These are phyloP conservation scores for Calonectria honghensis DNA, from an alignment of 2,329 filamentous ascomycete species.

Conservation along the genomic window DNA sequence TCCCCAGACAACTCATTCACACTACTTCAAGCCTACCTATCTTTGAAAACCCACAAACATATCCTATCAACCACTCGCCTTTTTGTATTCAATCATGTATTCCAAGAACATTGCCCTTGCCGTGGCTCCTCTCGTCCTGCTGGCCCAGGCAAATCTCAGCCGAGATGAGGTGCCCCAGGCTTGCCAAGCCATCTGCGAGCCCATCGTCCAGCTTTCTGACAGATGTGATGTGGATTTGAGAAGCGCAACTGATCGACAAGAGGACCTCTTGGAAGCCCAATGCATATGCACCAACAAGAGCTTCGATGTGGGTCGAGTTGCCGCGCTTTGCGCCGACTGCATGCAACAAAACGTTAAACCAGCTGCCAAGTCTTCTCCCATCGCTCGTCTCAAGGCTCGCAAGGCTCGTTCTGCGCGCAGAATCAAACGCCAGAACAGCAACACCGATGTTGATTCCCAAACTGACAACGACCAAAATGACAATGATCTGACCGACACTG, in stretches of 20 bases:
- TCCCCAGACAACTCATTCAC: neutral
- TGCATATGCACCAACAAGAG: conserved; percentile 16
- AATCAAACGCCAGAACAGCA: neutral
- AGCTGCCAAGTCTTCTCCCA: neutral
- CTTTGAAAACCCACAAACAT: neutral
- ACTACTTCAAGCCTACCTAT: neutral
- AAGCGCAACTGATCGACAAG: neutral
- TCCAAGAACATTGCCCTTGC: conserved; percentile 11
- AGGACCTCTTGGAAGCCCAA: conserved; percentile 5
- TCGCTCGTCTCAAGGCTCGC: neutral
- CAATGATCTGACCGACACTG: neutral
- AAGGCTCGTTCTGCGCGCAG: neutral
- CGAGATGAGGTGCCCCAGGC: conserved; percentile 11
- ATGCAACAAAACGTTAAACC: conserved; percentile 3
- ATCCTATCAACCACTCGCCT: neutral
- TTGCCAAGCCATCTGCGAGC: conserved; percentile 1
- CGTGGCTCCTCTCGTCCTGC: conserved; percentile 10
- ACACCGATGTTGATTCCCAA: conserved; percentile 4
- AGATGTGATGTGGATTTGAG: conserved; percentile 3
- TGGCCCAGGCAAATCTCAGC: neutral
- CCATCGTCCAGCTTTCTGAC: conserved; percentile 3
- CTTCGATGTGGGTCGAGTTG: conserved; percentile 10
- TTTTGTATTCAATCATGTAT: neutral
- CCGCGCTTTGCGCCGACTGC: conserved; percentile 14
- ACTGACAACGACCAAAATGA: neutral